Evolutionary conservation across 306 rosid species (phyloP).

Genomic region (Medicago arabica): DNA sequence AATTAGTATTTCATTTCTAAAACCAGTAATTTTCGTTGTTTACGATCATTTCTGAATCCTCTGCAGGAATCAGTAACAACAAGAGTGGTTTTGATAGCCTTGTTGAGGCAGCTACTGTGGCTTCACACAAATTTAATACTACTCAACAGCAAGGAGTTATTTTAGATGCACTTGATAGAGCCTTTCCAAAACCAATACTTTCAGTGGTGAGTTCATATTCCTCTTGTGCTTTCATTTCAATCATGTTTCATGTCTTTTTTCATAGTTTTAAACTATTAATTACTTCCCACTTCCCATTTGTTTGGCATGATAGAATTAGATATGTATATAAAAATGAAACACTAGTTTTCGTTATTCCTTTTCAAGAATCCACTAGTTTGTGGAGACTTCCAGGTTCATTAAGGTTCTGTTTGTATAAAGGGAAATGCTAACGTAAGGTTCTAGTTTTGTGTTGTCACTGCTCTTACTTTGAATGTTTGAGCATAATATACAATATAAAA

Average conservation of each 20-base stretch:
- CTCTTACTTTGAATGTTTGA: neutral
- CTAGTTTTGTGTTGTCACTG: no score
- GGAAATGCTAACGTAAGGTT: no score
- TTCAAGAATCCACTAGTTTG: no score
- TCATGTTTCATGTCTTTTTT: neutral
- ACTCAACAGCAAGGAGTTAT: slow-evolving; percentile 56
- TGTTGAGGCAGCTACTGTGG: slow-evolving; percentile 71
- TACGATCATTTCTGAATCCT: slow-evolving; percentile 14
- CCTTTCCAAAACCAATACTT: slow-evolving; percentile 76
- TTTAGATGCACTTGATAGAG: slow-evolving; percentile 61
- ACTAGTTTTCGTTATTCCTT: no score
- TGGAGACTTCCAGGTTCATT: no score
- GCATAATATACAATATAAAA: neutral
- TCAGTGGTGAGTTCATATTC: slow-evolving; percentile 52
- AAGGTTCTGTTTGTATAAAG: no score
- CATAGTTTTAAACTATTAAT: neutral
- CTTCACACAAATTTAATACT: slow-evolving; percentile 51
- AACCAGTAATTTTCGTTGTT: no score
- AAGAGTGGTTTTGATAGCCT: slow-evolving; percentile 77
- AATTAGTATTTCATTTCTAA: no score
- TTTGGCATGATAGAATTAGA: no score
- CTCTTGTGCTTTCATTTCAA: neutral
- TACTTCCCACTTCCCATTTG: no score
- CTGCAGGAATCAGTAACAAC: slow-evolving; percentile 62
- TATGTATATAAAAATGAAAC: no score